Conservation (phyloP, 805 yeast genomes). For the Candida manassasensis region DNA sequence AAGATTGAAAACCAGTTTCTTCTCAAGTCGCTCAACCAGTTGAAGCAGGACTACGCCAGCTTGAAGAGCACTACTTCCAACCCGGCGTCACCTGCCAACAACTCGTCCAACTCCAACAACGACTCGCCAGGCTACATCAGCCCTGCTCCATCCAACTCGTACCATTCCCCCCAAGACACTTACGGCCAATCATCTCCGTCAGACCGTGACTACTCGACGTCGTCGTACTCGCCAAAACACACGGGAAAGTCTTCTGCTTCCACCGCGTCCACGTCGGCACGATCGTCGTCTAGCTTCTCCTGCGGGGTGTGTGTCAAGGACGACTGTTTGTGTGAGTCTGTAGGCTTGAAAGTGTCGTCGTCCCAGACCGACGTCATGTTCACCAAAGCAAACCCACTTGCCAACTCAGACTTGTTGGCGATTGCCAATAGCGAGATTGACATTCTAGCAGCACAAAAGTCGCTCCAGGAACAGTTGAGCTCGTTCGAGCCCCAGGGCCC, state of each 20-base stretch:
- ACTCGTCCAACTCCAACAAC: constrained; percentile 3
- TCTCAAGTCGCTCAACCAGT: constrained; percentile 38
- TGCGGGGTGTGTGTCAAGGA: constrained; percentile 71
- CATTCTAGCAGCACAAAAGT: constrained; percentile 5
- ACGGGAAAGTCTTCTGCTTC: constrained; percentile 12
- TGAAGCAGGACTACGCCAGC: constrained; percentile 28
- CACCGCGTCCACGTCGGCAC: constrained; percentile 11
- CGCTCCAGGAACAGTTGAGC: constrained; percentile 31
- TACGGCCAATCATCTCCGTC: not conserved
- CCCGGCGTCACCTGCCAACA: not conserved
- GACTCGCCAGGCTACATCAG: constrained; percentile 1
- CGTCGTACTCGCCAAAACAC: constrained; percentile 7
- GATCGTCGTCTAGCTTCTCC: constrained; percentile 26
- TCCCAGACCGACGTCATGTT: not conserved
- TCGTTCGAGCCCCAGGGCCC: constrained; percentile 60
- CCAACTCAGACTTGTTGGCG: not conserved
- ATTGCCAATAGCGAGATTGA: constrained; percentile 3
- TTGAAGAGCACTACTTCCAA: constrained; percentile 11
- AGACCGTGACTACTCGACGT: constrained; percentile 1
- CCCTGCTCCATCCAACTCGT: constrained; percentile 46
- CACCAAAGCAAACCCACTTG: not conserved
- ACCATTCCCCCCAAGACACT: constrained; percentile 39
- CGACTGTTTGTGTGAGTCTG: constrained; percentile 60
- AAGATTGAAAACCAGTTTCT: constrained; percentile 43
- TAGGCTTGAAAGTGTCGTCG: constrained; percentile 34